Evolutionary conservation across 192 early-diverging fungal species (phyloP).

Genomic region (Radiomyces spectabilis): DNA sequence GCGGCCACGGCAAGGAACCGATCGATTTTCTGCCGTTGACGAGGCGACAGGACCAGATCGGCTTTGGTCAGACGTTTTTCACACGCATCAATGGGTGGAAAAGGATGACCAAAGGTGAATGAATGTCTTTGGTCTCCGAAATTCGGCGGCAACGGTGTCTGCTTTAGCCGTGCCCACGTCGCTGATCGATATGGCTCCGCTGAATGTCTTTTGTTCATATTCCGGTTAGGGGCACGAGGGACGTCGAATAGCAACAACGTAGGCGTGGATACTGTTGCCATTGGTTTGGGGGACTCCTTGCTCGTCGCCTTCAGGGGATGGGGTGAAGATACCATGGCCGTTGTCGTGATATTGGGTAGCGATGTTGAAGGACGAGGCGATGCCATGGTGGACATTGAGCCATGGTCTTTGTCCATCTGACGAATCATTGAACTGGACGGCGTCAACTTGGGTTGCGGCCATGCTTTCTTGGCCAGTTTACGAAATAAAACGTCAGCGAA

Average conservation of each 20-base stretch:
- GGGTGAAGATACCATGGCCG: not conserved
- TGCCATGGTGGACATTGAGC: not conserved
- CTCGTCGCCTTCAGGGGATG: too few relatives aligned
- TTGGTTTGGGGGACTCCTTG: too few relatives aligned
- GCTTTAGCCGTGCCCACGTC: not conserved
- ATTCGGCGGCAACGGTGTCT: not conserved
- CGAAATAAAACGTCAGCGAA: not conserved
- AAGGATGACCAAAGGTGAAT: not conserved
- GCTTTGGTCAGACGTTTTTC: not conserved
- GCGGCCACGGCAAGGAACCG: not conserved
- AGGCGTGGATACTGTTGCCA: not conserved
- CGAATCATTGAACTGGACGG: not conserved
- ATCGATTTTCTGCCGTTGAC: not conserved
- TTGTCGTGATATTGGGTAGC: not conserved
- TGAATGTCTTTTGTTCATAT: not conserved
- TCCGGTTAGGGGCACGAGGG: not conserved
- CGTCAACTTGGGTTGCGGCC: too few relatives aligned
- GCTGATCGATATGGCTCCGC: not conserved
- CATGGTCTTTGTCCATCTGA: not conserved
- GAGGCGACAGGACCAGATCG: not conserved
- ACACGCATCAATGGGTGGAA: not conserved
- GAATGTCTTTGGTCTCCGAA: not conserved
- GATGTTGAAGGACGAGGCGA: constrained; percentile 1
- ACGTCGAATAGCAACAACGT: not conserved
- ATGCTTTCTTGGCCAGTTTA: too few relatives aligned